Percentiles rank a stretch among this genome's conserved stretches.
These are phyloP conservation scores for Kurtzmaniella fragi DNA, from an alignment of 805 yeast species.

Conservation along the genomic window DNA sequence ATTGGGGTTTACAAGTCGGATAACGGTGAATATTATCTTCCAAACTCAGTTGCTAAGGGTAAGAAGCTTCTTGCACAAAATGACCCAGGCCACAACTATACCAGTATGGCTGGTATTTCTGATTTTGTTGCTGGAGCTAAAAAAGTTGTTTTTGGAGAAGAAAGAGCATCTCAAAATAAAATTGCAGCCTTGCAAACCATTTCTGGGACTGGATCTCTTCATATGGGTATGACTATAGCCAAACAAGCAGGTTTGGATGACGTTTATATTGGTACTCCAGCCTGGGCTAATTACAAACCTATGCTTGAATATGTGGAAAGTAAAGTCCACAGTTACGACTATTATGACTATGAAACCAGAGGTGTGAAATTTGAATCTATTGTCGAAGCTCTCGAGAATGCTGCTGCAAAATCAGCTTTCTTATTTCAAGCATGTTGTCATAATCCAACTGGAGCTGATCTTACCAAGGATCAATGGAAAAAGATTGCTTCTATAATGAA, in stretches of 20 bases:
- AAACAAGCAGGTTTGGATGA: constrained; percentile 17
- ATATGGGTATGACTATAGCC: constrained; percentile 30
- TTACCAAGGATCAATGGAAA: constrained; percentile 31
- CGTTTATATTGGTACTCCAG: constrained; percentile 33
- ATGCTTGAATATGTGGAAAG: constrained; percentile 31
- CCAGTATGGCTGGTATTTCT: constrained; percentile 37
- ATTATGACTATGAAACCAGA: constrained; percentile 25
- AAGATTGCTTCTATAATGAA: constrained; percentile 22
- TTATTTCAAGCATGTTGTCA: constrained; percentile 41
- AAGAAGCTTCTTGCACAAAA: constrained; percentile 24
- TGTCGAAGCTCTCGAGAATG: constrained; percentile 20
- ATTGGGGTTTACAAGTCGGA: constrained; percentile 44
- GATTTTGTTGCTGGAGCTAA: constrained; percentile 31
- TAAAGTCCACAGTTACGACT: constrained; percentile 18
- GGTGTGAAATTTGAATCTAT: constrained; percentile 24
- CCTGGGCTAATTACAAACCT: constrained; percentile 36
- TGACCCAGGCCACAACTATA: constrained; percentile 44
- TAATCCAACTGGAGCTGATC: constrained; percentile 42
- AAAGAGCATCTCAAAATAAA: constrained; percentile 15
- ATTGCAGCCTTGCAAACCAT: constrained; percentile 35
- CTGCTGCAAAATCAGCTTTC: constrained; percentile 28
- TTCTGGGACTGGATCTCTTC: constrained; percentile 40
- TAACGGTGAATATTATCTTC: constrained; percentile 28
- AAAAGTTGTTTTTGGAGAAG: constrained; percentile 30
- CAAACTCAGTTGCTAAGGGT: constrained; percentile 35